Evolutionary conservation across 73 alveolate species (phyloP).

Genomic region (Paramecium tetraurelia): DNA sequence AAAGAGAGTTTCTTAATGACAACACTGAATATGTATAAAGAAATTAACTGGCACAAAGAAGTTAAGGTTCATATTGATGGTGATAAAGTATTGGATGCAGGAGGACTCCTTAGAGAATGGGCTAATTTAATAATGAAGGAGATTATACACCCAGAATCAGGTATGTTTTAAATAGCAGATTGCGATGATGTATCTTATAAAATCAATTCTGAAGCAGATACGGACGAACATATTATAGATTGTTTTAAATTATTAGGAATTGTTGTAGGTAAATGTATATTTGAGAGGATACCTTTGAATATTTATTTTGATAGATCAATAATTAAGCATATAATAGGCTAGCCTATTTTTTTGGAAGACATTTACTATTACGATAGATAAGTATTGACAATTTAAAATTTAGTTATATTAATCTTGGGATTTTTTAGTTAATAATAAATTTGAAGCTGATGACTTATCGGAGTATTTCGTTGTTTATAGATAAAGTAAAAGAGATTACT

Average conservation of each 20-base stretch:
- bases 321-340: slow-evolving; percentile 64
- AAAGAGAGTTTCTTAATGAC: slow-evolving; percentile 55
- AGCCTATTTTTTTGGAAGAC: slow-evolving; percentile 52
- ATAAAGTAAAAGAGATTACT: background rate
- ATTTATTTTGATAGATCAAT: slow-evolving; percentile 61
- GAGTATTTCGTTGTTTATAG: slow-evolving; percentile 24
- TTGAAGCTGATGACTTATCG: background rate
- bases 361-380: slow-evolving; percentile 50
- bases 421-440: slow-evolving; percentile 28
- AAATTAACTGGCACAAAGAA: slow-evolving; percentile 62
- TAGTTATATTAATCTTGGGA: slow-evolving; percentile 24
- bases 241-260: slow-evolving; percentile 75
- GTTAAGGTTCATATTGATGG: slow-evolving; percentile 64
- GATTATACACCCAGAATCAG: slow-evolving; percentile 62
- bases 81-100: slow-evolving; percentile 70
- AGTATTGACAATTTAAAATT: background rate
- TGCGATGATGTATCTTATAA: slow-evolving; percentile 53
- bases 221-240: slow-evolving; percentile 52
- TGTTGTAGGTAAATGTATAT: slow-evolving; percentile 80
- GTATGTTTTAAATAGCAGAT: slow-evolving; percentile 51
- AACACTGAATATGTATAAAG: slow-evolving; percentile 9
- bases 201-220: slow-evolving; percentile 52
- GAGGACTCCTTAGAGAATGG: slow-evolving; percentile 72
- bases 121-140: slow-evolving; percentile 57
- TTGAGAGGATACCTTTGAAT: slow-evolving; percentile 83